These are phyloP conservation scores for Emmonsiellopsis sp. DNA, from an alignment of 2,329 filamentous ascomycete species.

Conservation along the genomic window DNA sequence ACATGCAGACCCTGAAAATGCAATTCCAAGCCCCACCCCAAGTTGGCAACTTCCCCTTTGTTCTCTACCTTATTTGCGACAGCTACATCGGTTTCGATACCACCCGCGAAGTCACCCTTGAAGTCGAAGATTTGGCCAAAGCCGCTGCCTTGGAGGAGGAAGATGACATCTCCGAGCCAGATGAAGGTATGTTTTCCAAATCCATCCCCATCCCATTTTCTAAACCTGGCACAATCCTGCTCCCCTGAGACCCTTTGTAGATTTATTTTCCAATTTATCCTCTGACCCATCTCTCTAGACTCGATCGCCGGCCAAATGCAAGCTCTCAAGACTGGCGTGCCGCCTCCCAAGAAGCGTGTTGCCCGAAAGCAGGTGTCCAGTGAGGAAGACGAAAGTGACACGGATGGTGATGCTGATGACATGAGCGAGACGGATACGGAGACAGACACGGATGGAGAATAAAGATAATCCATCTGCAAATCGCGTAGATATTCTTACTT, in stretches of 20 bases:
- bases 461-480: constrained; percentile 6
- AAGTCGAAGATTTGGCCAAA: constrained; percentile 81
- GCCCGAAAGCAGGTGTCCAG: constrained; percentile 47
- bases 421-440: constrained; percentile 55
- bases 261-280: constrained; percentile 18
- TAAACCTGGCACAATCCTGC: background rate
- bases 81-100: constrained; percentile 91
- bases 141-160: constrained; percentile 71
- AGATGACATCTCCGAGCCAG: constrained; percentile 94
- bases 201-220: constrained; percentile 4
- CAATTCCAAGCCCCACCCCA: constrained; percentile 93
- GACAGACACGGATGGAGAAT: constrained; percentile 69
- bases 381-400: constrained; percentile 53
- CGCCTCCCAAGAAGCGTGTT: constrained; percentile 47
- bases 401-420: constrained; percentile 52
- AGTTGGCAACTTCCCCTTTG: constrained; percentile 85
- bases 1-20: constrained; percentile 92
- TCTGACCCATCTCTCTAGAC: constrained; percentile 43
- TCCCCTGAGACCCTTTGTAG: constrained; percentile 1
- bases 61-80: constrained; percentile 88
- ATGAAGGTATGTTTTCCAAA: constrained; percentile 65
- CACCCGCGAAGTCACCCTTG: constrained; percentile 79
- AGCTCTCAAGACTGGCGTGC: constrained; percentile 62
- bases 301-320: constrained; percentile 87
- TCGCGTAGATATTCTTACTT: background rate